phyloP scores from a whole-genome alignment of 495 filamentous ascomycete species.

The Trichoderma asperelloides region DNA sequence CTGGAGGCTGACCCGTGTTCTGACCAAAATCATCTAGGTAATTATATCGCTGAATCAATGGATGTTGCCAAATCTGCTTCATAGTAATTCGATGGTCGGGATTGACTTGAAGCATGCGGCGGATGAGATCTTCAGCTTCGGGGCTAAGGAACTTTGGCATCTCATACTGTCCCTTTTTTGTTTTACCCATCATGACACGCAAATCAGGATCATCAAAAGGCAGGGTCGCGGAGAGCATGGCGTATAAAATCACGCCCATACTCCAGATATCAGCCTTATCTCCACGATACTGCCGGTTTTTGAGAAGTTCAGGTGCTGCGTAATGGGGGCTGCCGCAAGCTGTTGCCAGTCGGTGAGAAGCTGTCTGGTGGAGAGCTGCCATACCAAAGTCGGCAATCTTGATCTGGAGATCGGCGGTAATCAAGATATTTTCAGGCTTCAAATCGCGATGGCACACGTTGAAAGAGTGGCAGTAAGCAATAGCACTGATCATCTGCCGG shows the following conservation, averaged over 20 bases:
- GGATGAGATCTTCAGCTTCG: constrained; percentile 73
- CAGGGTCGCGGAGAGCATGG: constrained; percentile 65
- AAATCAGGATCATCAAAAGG: constrained; percentile 65
- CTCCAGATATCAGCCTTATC: constrained; percentile 88
- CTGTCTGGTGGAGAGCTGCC: constrained; percentile 79
- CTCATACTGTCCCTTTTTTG: constrained; percentile 59
- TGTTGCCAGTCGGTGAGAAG: constrained; percentile 63
- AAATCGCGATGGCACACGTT: constrained; percentile 93
- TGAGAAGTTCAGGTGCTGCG: constrained; percentile 83
- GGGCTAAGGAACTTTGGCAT: constrained; percentile 58
- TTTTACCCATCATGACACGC: constrained; percentile 54
- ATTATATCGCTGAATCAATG: constrained; percentile 73
- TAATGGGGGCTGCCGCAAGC: constrained; percentile 97
- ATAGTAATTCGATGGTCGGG: constrained; percentile 71
- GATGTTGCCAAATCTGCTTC: constrained; percentile 72
- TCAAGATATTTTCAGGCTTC: constrained; percentile 93
- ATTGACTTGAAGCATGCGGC: constrained; percentile 60
- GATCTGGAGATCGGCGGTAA: constrained; percentile 61
- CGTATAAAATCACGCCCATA: constrained; percentile 83
- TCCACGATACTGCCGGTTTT: constrained; percentile 63
- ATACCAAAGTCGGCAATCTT: constrained; percentile 98
- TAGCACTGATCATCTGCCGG: constrained; percentile 83
- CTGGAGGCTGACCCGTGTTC: constrained; percentile 15
- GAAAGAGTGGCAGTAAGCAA: constrained; percentile 87
- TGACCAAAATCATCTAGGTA: constrained; percentile 46